A percentile compares a stretch with the other conserved stretches of the same genome.
These are phyloP conservation scores for Cladorrhinum sp. DNA, from an alignment of 2,329 filamentous ascomycete species.

Conservation along the genomic window DNA sequence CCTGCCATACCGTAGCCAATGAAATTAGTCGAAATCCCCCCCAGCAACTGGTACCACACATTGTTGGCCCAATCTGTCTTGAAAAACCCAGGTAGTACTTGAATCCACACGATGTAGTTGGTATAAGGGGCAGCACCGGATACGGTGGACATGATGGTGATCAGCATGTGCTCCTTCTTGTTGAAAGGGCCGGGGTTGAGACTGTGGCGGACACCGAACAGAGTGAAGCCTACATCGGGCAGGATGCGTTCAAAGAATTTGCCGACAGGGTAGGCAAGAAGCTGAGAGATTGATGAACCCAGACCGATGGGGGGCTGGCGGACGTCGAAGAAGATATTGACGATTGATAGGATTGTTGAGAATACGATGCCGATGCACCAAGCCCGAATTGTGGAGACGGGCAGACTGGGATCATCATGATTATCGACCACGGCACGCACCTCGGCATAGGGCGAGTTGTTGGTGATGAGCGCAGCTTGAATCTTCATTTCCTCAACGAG, in stretches of 20 bases:
- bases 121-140: constrained; percentile 48
- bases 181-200: constrained; percentile 57
- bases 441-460: constrained; percentile 56
- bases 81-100: constrained; percentile 48
- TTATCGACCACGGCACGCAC: constrained; percentile 56
- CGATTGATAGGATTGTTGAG: constrained; percentile 46
- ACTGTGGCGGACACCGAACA: constrained; percentile 46
- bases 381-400: constrained; percentile 53
- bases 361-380: constrained; percentile 54
- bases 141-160: constrained; percentile 61
- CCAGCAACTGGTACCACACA: constrained; percentile 49
- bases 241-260: constrained; percentile 49
- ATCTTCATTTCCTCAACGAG: constrained; percentile 54
- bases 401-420: constrained; percentile 48
- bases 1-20: constrained; percentile 56
- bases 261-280: constrained; percentile 55
- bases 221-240: constrained; percentile 48
- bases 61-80: constrained; percentile 47
- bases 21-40: constrained; percentile 50
- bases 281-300: constrained; percentile 53
- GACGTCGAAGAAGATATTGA: constrained; percentile 58
- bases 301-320: constrained; percentile 54
- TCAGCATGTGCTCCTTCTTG: constrained; percentile 58
- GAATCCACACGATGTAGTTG: constrained; percentile 49
- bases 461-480: constrained; percentile 52